phyloP scores from a whole-genome alignment of 1,139 yeast genomes.

The Taphrina flavorubra region DNA sequence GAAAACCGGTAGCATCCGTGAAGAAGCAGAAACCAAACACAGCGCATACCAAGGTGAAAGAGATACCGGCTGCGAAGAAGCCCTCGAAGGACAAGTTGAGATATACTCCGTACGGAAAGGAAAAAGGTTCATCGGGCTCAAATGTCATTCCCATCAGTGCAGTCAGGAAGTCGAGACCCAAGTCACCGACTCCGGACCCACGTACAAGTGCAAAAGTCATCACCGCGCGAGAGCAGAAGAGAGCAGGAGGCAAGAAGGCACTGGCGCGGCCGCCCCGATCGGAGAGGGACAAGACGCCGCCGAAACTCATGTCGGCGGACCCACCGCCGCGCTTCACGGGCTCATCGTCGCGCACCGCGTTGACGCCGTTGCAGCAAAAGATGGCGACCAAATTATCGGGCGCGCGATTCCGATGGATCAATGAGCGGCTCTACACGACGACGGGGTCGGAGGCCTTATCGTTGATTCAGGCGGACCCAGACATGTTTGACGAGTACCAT shows the following conservation, averaged over 20 bases:
- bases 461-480: constrained; percentile 79
- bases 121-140: constrained; percentile 9
- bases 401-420: constrained; percentile 95
- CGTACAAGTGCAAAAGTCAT: not conserved
- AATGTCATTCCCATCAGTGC: constrained; percentile 27
- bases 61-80: not conserved
- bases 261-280: constrained; percentile 39
- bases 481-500: constrained; percentile 90
- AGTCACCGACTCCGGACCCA: constrained; percentile 29
- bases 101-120: constrained; percentile 32
- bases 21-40: constrained; percentile 13
- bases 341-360: constrained; percentile 52
- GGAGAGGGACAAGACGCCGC: constrained; percentile 32
- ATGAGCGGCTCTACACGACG: constrained; percentile 89
- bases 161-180: constrained; percentile 16
- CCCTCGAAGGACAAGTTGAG: constrained; percentile 28
- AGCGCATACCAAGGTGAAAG: not conserved
- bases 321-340: constrained; percentile 33
- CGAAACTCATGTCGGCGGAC: constrained; percentile 27
- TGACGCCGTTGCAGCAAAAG: constrained; percentile 91
- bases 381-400: constrained; percentile 96
- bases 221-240: not conserved
- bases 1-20: not conserved
- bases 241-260: constrained; percentile 18
- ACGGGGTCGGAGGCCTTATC: constrained; percentile 76